Base-by-base conservation (phyloP, 495 filamentous ascomycete genomes). In the Letharia columbiana region DNA sequence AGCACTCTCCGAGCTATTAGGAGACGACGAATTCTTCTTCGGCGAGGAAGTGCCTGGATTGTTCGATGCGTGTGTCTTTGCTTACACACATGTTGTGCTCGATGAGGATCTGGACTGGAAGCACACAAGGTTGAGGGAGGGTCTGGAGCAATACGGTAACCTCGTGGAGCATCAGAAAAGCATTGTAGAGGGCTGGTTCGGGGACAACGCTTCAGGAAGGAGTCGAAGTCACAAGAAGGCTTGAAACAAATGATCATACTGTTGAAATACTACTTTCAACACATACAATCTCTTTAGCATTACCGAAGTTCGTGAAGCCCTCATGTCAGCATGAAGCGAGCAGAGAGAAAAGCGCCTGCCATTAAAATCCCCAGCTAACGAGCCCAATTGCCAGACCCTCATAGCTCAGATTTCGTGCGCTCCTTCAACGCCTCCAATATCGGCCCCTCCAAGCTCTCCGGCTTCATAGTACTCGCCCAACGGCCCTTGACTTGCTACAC, bases 51-150 rank as follows among this genome's bases (percentile, higher is more conserved):
- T 76, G 37, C 91, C 94, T 3, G 83, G 85, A 0, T 71, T 92
- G 17, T 91, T 98, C 69, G 94, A 98, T 75, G 91, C 92, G 37
- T 84, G 81, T 64, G 84, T 97, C 33, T 98, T 96, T 78, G 87
- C 90, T 35, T 98, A 96, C 75, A 91, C 90, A n/a, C 83, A 93
- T 73, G 73, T 96, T 28, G 80, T 97, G 41, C 72, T 95, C 66
- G 83, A 88, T 68, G 77, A 83, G 12, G 70, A 67, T 4, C 73
- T 88, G 69, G 81, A 76, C 6, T 91, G 87, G 89, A 80, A 77
- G 67, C 77, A 79, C 41, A 78, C 78, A 58, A 68, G 76, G 47
- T 65, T 83, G 64, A 74, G 61, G 33, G 73, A 76, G 62, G 65
- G 76, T 61, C 69, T 85, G 71, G 68, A 68, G 65, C 74, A 74